phyloP scores from a whole-genome alignment of 352 stramenopile genomes.

The Globisporangium viniferum region DNA sequence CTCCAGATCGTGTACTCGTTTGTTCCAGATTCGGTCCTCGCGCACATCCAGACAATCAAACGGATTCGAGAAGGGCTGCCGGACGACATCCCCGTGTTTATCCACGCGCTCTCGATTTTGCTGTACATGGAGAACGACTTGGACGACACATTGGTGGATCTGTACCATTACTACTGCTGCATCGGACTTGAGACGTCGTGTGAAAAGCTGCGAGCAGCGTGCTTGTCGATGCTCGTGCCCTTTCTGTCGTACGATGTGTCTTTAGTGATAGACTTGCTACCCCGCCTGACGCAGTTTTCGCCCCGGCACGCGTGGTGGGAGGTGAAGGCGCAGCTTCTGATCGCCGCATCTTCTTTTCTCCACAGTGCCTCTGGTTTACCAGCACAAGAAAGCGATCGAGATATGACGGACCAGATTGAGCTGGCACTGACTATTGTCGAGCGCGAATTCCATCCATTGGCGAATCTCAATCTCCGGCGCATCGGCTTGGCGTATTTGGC shows the following conservation, averaged over 20 bases:
- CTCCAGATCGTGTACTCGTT: conserved; percentile 66
- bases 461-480: conserved; percentile 55
- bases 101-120: conserved; percentile 67
- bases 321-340: conserved; percentile 75
- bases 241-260: conserved; percentile 44
- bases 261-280: conserved; percentile 56
- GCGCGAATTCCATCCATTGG: conserved; percentile 61
- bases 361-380: conserved; percentile 19
- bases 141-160: conserved; percentile 68
- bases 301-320: conserved; percentile 76
- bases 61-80: conserved; percentile 58
- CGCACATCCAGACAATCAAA: conserved; percentile 78
- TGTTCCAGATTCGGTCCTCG: conserved; percentile 40
- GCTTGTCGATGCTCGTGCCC: conserved; percentile 70
- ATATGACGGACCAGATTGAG: conserved; percentile 71
- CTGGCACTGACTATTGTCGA: conserved; percentile 66
- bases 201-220: conserved; percentile 74
- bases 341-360: conserved; percentile 65
- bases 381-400: conserved; percentile 17
- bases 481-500: conserved; percentile 56
- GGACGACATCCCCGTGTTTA: conserved; percentile 68
- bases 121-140: conserved; percentile 69
- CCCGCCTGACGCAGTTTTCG: conserved; percentile 62
- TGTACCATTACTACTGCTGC: conserved; percentile 88
- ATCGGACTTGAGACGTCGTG: conserved; percentile 72